Evolutionary conservation across 768 basidiomycete genomes (phyloP), one percentile per base, ranked within the genome.

Genomic region (Tricholoma terreum): DNA sequence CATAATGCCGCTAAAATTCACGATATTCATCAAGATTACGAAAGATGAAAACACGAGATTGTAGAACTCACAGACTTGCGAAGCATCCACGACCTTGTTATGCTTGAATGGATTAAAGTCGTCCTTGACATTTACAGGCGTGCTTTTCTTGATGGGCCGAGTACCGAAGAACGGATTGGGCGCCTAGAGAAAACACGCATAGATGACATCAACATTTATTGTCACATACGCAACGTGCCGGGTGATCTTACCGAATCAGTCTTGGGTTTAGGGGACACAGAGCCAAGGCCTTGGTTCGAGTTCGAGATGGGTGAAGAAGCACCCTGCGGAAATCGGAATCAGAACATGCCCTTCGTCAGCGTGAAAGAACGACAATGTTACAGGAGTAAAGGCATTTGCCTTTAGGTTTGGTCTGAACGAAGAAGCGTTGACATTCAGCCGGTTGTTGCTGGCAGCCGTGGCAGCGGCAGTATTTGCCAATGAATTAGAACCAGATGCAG

Each of bases 91-190:
- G 24, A 94, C 85, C 69, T 92, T 92, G 67, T 83, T 82, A 65
- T 88, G 84, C 74, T 92, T 92, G 84, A 96, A 97, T 14, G 96
- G 94, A 70, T 95, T 97, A 69, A 99, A 99, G 68, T 98, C 96
- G 64, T 97, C 93, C 75, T 96, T 92, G 71, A 96, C 83, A 68
- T 92, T 89, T 34, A 95, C 88, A 21, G 84, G 79, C 3, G 80
- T 67, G 54, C 79, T 81, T 74, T 89, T 91, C 80, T 93, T 93
- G 69, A 86, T 82, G 17, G 77, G 69, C 34, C 89, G 87, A 30
- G 84, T 78, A 30, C 94, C 91, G 67, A 97, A 98, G 87, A 98
- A 98, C 15, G 92, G 88, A 67, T 97, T 92, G 31, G 86, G 84
- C 9, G 80, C 71, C 22, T 82, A 57, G 50, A 78, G 75, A n/a